These are phyloP conservation scores for Yarrowia bubula DNA, from an alignment of 805 yeast genomes.

Conservation along the genomic window DNA sequence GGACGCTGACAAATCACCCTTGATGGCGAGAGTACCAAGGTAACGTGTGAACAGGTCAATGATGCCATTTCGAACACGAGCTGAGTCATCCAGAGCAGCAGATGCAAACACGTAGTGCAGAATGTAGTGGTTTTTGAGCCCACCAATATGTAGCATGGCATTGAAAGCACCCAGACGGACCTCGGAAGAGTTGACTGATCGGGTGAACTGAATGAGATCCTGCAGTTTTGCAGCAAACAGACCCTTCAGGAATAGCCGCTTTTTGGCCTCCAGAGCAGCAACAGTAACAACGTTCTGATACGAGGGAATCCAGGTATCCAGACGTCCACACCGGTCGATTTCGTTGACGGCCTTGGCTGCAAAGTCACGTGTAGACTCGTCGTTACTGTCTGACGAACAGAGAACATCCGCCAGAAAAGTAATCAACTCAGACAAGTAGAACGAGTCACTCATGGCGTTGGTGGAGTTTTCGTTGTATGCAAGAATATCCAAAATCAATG, in stretches of 20 bases:
- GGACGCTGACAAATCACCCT: constrained; percentile 45
- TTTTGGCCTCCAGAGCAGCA: constrained; percentile 58
- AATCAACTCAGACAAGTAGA: constrained; percentile 60
- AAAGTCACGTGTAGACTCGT: constrained; percentile 37
- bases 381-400: constrained; percentile 22
- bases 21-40: constrained; percentile 64
- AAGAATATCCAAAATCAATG: constrained; percentile 65
- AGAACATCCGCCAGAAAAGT: constrained; percentile 42
- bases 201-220: constrained; percentile 55
- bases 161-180: constrained; percentile 67
- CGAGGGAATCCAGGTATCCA: constrained; percentile 87
- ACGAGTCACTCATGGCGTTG: constrained; percentile 72
- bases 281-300: constrained; percentile 55
- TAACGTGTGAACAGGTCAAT: constrained; percentile 49
- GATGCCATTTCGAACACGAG: constrained; percentile 51
- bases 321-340: constrained; percentile 66
- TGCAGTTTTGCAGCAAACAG: constrained; percentile 51
- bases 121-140: constrained; percentile 61
- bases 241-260: constrained; percentile 57
- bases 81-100: constrained; percentile 55
- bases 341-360: constrained; percentile 57
- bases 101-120: constrained; percentile 61
- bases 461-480: constrained; percentile 82
- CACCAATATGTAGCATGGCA: constrained; percentile 72
- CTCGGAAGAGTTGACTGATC: constrained; percentile 47